Base-by-base conservation (phyloP, 1,284 basidiomycete genomes). In the Volvariella surrecta region DNA sequence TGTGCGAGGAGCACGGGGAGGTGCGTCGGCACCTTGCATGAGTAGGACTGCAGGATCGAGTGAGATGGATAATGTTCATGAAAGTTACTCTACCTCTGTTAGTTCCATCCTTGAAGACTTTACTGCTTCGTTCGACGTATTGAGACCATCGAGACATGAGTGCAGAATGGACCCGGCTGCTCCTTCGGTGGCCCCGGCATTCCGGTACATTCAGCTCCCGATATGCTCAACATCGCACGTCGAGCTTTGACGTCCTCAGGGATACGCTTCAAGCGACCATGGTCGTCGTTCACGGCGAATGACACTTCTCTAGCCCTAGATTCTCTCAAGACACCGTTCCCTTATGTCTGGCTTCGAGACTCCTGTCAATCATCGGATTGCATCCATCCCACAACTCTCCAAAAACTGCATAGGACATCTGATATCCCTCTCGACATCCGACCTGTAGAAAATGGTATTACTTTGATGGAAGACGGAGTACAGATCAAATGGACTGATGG, bases 11-110 rank as follows among this genome's bases (percentile, higher is more conserved):
- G 62, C 60, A 16, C 76, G 73, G 40, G 64, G 65, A 9, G 79
- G 77, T 30, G 63, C 66, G 43, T 82, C 74, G 17, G 77, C 73
- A 50, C 85, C 86, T 53, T 78, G 70, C 86, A 89, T 89, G 44
- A 74, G 71, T 32, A 84, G 54, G 34, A 35, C 31, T 43, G 37
- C 39, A 39, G 50, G 57, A 45, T 52, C 40, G 39, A 37, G 20
- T 32, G 21, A 15, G 13, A 8, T 37, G 16, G 32, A 6, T 22
- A n/a, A n/a, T 16, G 16, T 24, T 19, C 21, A 38, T 21, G 21
- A 18, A 21, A 1, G 17, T 24, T n/a, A 3, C 31, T 30, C n/a
- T 52, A 67, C 67, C 55, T 55, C 59, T 60, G 24, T 56, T 50
- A 18, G 62, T 46, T 22, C 52, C 53, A 39, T 65, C 59, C 21